These are phyloP conservation scores for Endocladia muricata DNA, from an alignment of 31 red algal species.

Conservation along the genomic window DNA sequence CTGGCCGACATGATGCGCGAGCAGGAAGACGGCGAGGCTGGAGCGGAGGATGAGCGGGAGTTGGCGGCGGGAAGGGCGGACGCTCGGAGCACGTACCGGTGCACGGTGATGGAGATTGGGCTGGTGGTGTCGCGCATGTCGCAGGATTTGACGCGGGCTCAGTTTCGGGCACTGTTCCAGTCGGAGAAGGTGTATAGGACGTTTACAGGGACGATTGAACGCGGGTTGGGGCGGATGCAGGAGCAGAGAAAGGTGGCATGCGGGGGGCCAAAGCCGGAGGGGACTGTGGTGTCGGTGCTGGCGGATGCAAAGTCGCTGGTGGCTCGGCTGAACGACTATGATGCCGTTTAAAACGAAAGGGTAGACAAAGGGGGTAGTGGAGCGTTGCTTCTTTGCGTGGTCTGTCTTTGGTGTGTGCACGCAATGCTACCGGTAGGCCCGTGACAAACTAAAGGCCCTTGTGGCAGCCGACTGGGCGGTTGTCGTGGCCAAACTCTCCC, in stretches of 20 bases:
- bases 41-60: neutral
- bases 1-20: neutral
- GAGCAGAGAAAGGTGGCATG: conserved; percentile 16
- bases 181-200: neutral
- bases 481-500: conserved; percentile 19
- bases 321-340: conserved; percentile 24
- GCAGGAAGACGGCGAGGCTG: neutral
- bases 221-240: neutral
- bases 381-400: neutral
- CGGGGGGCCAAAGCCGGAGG: conserved; percentile 38
- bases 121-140: conserved; percentile 6
- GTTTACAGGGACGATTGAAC: conserved; percentile 1
- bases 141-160: conserved; percentile 4
- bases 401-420: neutral
- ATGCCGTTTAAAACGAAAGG: conserved; percentile 13
- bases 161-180: conserved; percentile 8
- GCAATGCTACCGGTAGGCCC: conserved; percentile 27
- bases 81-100: neutral
- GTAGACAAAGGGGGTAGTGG: no score
- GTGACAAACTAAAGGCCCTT: conserved; percentile 40
- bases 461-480: conserved; percentile 10
- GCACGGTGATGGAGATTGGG: conserved; percentile 11
- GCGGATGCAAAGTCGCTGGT: conserved; percentile 23
- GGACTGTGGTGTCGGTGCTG: conserved; percentile 21
- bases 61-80: neutral